Percentiles rank a stretch among this genome's conserved stretches.
Conservation (phyloP, 2,329 filamentous ascomycete genomes). For the Colletotrichum salicis region DNA sequence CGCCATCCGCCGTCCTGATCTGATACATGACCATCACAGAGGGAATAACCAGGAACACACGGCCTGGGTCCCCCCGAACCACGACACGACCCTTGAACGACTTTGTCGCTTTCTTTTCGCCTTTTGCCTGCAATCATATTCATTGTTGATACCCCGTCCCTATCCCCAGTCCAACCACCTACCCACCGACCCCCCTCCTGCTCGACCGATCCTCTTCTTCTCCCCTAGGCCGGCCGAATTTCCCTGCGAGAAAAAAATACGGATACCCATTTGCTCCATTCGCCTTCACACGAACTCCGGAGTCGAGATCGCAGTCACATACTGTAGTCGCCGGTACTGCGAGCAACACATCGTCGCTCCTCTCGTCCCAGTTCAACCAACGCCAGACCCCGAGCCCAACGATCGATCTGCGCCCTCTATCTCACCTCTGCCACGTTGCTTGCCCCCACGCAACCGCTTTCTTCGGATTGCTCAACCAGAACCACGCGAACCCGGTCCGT, state of each 20-base stretch:
- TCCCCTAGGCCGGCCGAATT: constrained; percentile 1
- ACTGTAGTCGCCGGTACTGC: constrained; percentile 7
- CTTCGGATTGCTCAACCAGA: neutral
- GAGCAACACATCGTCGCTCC: neutral
- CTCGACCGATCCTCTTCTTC: constrained; percentile 6
- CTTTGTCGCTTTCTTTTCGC: constrained; percentile 8
- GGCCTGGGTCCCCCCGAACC: neutral
- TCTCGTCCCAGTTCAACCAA: neutral
- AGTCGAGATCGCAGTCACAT: neutral
- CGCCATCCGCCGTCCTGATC: neutral
- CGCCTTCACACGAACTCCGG: neutral
- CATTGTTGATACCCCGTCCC: constrained; percentile 32
- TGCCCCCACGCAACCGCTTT: constrained; percentile 8
- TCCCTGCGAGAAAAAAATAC: constrained; percentile 22
- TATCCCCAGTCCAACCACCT: neutral
- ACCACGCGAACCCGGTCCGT: constrained; percentile 7
- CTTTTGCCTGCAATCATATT: constrained; percentile 12
- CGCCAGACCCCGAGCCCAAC: neutral
- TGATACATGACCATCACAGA: neutral
- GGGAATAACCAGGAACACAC: neutral
- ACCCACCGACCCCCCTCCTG: neutral
- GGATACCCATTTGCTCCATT: constrained; percentile 25
- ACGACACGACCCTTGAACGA: neutral
- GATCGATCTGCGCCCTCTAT: constrained; percentile 2
- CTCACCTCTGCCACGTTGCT: constrained; percentile 4